Evolutionary conservation across 73 alveolate genomes (phyloP).

Genomic region (Paramecium sonneborni): DNA sequence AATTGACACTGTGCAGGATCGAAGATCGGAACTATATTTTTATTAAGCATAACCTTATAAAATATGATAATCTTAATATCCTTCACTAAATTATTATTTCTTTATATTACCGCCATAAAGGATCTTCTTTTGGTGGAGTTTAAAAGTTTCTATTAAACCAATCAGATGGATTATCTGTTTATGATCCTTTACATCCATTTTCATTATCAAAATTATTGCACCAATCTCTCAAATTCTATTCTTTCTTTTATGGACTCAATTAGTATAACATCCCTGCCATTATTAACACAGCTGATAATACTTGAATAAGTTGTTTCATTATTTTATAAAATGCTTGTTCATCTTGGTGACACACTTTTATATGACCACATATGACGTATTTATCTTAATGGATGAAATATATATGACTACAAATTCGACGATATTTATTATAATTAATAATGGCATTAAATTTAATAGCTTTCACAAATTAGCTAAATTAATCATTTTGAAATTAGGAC

Average conservation of each 20-base stretch:
- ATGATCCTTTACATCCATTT: slow-evolving; percentile 84
- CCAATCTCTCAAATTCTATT: background rate
- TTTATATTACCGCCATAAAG: slow-evolving; percentile 66
- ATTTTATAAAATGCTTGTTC: background rate
- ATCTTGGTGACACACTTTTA: slow-evolving; percentile 30
- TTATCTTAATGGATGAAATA: background rate
- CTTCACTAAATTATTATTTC: slow-evolving; percentile 37
- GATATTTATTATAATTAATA: background rate
- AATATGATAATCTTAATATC: slow-evolving; percentile 86
- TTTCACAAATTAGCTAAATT: slow-evolving; percentile 36
- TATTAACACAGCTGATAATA: background rate
- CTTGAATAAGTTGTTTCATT: background rate
- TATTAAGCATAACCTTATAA: slow-evolving; percentile 84
- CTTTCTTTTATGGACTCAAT: background rate
- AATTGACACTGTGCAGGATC: slow-evolving; percentile 78
- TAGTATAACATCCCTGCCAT: background rate
- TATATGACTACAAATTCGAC: background rate
- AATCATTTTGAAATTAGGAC: slow-evolving; percentile 2
- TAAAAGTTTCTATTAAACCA: slow-evolving; percentile 87
- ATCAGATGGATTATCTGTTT: slow-evolving; percentile 84
- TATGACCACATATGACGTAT: background rate
- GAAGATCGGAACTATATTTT: slow-evolving; percentile 74
- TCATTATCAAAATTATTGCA: slow-evolving; percentile 90
- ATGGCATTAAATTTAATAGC: background rate
- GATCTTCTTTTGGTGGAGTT: slow-evolving; percentile 91